These are phyloP conservation scores for Solanum ahanhuiri DNA, from an alignment of 257 asterid genomes.

Conservation along the genomic window DNA sequence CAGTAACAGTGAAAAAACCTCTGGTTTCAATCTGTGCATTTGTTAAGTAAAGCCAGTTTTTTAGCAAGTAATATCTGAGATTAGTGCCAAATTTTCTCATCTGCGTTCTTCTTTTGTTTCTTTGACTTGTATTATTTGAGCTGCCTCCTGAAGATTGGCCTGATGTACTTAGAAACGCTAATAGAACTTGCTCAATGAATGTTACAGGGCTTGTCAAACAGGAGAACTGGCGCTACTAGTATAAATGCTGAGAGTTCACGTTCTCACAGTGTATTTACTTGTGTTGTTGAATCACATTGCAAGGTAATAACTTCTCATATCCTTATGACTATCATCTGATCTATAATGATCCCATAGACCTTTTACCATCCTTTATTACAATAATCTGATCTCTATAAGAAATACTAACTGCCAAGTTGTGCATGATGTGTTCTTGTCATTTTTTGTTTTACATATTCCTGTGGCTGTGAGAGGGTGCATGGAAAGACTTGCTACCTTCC, in stretches of 20 bases:
- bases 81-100: background rate
- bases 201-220: constrained; percentile 81
- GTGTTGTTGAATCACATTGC: constrained; percentile 93
- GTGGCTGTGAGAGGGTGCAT: background rate
- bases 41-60: background rate
- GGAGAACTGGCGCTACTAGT: constrained; percentile 86
- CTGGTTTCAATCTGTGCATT: background rate
- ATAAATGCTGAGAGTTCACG: constrained; percentile 98
- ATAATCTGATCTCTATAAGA: background rate
- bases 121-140: background rate
- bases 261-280: constrained; percentile 96
- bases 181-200: background rate
- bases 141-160: background rate
- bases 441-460: background rate
- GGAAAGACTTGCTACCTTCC: background rate
- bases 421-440: background rate
- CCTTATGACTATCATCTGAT: background rate
- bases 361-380: background rate
- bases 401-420: background rate
- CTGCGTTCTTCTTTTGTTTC: background rate
- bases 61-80: background rate
- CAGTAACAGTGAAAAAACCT: background rate
- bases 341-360: background rate
- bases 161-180: background rate
- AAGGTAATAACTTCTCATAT: constrained; percentile 45